Evolutionary conservation across 805 yeast genomes (phyloP).

Genomic region (Candida parachauliodes): DNA sequence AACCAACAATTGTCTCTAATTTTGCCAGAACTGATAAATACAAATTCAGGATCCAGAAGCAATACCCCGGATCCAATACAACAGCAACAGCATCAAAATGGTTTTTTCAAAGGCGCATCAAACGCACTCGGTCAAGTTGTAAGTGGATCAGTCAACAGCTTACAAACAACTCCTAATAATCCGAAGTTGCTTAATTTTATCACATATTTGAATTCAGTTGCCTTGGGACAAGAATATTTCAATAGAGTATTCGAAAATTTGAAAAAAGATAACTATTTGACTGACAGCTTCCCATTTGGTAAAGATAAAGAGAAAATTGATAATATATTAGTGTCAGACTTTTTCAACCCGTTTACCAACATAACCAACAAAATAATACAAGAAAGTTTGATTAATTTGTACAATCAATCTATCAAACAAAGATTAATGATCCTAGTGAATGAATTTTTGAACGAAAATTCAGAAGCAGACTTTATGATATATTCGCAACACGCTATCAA

Average conservation of each 20-base stretch:
- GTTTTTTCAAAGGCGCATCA: conserved; percentile 43
- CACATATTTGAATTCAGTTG: conserved; percentile 68
- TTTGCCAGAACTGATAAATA: conserved; percentile 8
- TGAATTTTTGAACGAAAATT: conserved; percentile 39
- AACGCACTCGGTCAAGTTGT: conserved; percentile 44
- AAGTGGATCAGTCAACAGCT: conserved; percentile 22
- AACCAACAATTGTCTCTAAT: conserved; percentile 27
- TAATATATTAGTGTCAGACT: conserved; percentile 27
- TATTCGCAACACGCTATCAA: conserved; percentile 25
- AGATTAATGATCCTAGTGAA: conserved; percentile 41
- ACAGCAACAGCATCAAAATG: conserved; percentile 14
- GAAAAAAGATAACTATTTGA: conserved; percentile 20
- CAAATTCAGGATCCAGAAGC: conserved; percentile 19
- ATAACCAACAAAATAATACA: conserved; percentile 38
- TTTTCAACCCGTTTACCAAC: conserved; percentile 27
- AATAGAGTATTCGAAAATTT: conserved; percentile 48
- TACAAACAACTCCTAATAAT: conserved; percentile 24
- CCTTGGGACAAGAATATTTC: conserved; percentile 58
- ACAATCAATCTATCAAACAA: conserved; percentile 45
- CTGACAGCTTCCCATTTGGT: conserved; percentile 31
- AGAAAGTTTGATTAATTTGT: conserved; percentile 47
- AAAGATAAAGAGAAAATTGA: conserved; percentile 31
- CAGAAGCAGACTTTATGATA: conserved; percentile 28
- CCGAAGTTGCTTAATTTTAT: conserved; percentile 57
- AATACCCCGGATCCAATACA: conserved; percentile 29